These are phyloP conservation scores for Cicer pinnatifidum DNA, from an alignment of 306 rosid genomes.

Conservation along the genomic window DNA sequence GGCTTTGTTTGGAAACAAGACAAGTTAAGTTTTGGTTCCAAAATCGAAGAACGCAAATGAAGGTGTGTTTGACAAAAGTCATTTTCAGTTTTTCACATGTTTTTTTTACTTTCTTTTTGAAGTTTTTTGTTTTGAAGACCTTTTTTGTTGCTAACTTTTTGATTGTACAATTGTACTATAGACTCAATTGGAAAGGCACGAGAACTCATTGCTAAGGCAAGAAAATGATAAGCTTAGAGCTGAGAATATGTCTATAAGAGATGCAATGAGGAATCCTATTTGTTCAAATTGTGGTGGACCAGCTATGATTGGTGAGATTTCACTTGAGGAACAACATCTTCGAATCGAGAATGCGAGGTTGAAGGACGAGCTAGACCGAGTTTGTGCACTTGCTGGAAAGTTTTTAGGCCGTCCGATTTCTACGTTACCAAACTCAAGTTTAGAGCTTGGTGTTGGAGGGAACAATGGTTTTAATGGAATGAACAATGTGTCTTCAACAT, in stretches of 20 bases:
- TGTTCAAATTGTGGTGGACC: constrained; percentile 95
- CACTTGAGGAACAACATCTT: constrained; percentile 88
- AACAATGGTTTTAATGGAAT: constrained; percentile 74
- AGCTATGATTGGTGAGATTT: constrained; percentile 79
- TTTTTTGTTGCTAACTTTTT: constrained; percentile 14
- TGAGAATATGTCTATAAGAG: constrained; percentile 92
- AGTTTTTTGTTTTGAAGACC: not conserved
- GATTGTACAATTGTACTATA: constrained; percentile 50
- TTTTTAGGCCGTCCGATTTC: constrained; percentile 85
- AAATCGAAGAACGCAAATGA: constrained; percentile 97
- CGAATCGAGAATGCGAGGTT: constrained; percentile 83
- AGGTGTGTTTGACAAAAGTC: constrained; percentile 53
- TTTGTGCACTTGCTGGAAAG: constrained; percentile 83
- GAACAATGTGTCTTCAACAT: constrained; percentile 54
- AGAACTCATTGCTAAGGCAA: constrained; percentile 85
- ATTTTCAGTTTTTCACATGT: constrained; percentile 29
- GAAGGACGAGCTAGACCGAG: constrained; percentile 91
- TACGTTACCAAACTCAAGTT: constrained; percentile 72
- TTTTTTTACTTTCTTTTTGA: not conserved
- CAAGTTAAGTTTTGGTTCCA: constrained; percentile 99
- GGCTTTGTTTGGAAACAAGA: constrained; percentile 81
- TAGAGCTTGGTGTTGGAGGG: constrained; percentile 92
- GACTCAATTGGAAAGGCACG: constrained; percentile 98
- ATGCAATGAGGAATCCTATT: constrained; percentile 92
- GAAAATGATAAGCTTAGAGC: constrained; percentile 92